These are phyloP conservation scores for Pestalotiopsis sp. DNA, from an alignment of 2,329 filamentous ascomycete genomes.

Conservation along the genomic window DNA sequence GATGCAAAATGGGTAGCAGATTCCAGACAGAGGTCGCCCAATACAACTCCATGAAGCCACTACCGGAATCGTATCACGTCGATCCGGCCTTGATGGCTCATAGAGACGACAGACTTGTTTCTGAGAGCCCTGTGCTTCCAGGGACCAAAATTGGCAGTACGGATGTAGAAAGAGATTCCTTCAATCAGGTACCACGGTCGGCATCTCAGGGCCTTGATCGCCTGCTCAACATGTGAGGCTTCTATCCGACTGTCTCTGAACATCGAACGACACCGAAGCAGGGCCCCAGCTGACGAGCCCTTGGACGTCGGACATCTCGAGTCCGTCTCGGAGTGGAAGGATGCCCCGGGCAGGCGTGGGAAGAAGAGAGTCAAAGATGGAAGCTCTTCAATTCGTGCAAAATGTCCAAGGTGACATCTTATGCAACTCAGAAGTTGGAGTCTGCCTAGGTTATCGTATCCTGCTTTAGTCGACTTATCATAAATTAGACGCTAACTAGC, in stretches of 20 bases:
- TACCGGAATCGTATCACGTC: neutral
- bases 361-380: neutral
- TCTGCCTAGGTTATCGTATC: neutral
- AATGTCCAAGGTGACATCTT: neutral
- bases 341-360: neutral
- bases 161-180: neutral
- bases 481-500: too few relatives aligned
- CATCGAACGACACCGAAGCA: neutral
- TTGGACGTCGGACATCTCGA: neutral
- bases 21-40: neutral
- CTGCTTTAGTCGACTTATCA: neutral
- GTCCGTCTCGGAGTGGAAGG: neutral
- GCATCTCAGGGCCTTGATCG: neutral
- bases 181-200: neutral
- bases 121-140: neutral
- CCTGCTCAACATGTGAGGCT: neutral
- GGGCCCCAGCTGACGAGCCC: neutral
- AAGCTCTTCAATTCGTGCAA: slow-evolving; percentile 2
- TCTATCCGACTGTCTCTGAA: neutral
- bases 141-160: neutral
- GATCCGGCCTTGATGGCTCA: neutral
- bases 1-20: neutral
- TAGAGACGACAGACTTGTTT: neutral
- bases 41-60: neutral
- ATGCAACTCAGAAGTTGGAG: neutral